Percentiles rank a stretch among this genome's conserved stretches.
Conservation (phyloP, 148 eudicot genomes). For the Camellia japonica region DNA sequence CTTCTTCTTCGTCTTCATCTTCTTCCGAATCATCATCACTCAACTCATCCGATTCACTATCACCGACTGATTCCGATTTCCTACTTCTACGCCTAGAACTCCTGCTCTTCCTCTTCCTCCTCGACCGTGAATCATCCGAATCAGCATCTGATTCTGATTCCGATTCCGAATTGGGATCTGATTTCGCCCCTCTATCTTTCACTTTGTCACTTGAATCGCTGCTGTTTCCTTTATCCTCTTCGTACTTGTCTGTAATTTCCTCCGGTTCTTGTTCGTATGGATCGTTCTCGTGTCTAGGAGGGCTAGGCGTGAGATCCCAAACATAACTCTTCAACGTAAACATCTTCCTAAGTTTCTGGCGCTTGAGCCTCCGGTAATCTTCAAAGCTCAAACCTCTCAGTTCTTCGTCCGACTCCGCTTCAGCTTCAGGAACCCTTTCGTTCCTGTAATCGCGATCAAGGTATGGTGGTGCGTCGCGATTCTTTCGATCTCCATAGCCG, state of each 20-base stretch:
- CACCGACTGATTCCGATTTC: constrained; percentile 31
- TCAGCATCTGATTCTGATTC: constrained; percentile 13
- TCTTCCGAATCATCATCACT: constrained; percentile 49
- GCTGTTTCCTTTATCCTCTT: constrained; percentile 20
- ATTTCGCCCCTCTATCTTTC: constrained; percentile 8
- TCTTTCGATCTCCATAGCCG: constrained; percentile 26
- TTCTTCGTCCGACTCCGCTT: constrained; percentile 77
- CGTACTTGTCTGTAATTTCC: constrained; percentile 23
- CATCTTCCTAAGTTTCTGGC: constrained; percentile 69
- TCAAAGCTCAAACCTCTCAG: constrained; percentile 58
- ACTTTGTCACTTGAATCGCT: constrained; percentile 12
- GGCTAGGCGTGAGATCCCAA: constrained; percentile 85
- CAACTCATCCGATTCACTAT: constrained; percentile 37
- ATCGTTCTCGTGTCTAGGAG: constrained; percentile 57
- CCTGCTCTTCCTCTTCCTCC: constrained; percentile 38
- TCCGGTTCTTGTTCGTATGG: constrained; percentile 33
- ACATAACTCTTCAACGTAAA: constrained; percentile 37
- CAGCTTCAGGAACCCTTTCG: constrained; percentile 39
- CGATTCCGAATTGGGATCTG: not conserved
- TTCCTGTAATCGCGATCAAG: constrained; percentile 50
- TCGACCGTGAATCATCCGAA: constrained; percentile 34
- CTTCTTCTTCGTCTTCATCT: constrained; percentile 20
- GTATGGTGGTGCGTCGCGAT: constrained; percentile 27
- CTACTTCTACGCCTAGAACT: constrained; percentile 36
- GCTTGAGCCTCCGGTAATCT: constrained; percentile 70